Conservation (phyloP, 2,329 filamentous ascomycete species). For the Arthrobotrys conoides region DNA sequence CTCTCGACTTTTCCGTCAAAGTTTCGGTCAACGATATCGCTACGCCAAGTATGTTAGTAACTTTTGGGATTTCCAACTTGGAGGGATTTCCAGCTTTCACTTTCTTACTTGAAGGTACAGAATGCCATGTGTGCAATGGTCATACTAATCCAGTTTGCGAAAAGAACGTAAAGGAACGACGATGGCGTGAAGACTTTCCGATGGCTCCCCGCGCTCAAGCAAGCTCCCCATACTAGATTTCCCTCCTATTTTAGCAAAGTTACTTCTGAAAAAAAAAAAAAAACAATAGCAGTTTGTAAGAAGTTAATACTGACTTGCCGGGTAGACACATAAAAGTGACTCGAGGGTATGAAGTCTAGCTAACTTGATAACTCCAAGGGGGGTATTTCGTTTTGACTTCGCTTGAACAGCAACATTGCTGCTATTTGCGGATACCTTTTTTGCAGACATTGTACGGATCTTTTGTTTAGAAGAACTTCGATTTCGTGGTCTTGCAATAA, state of each 20-base stretch:
- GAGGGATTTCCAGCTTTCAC: no score
- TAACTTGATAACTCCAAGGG: constrained; percentile 34
- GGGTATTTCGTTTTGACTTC: constrained; percentile 25
- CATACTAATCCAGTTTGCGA: constrained; percentile 41
- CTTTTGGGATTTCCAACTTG: not conserved
- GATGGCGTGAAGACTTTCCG: constrained; percentile 15
- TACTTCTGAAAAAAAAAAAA: not conserved
- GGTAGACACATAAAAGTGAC: constrained; percentile 38
- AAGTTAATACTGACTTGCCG: constrained; percentile 25
- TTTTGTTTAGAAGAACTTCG: constrained; percentile 6
- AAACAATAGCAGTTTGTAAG: no score
- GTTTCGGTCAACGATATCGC: constrained; percentile 38
- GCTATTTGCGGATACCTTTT: constrained; percentile 4
- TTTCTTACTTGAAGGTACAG: constrained; percentile 39
- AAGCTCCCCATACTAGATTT: constrained; percentile 26
- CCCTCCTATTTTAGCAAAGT: not conserved
- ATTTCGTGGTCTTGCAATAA: constrained; percentile 12
- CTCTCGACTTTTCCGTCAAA: constrained; percentile 36
- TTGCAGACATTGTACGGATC: constrained; percentile 4
- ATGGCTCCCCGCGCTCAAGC: constrained; percentile 9
- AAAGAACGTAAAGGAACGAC: constrained; percentile 12
- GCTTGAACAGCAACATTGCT: not conserved
- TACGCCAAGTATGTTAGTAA: not conserved
- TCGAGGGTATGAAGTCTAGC: constrained; percentile 39
- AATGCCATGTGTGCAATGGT: constrained; percentile 36